phyloP scores from a whole-genome alignment of 257 asterid species.

The Echites panduratus region DNA sequence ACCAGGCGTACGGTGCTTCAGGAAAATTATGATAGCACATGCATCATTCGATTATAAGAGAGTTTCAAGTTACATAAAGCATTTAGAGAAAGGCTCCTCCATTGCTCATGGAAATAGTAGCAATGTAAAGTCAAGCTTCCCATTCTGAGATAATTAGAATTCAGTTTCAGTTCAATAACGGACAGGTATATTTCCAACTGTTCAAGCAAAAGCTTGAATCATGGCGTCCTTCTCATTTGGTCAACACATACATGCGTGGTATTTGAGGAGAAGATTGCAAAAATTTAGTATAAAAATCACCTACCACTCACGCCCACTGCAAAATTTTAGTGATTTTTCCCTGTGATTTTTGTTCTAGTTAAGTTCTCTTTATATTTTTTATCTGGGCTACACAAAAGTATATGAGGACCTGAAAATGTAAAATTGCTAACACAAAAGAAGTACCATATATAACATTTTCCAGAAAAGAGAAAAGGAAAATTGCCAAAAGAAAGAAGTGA shows the following conservation, averaged over 20 bases:
- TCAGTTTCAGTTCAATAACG: not conserved
- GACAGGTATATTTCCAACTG: not conserved
- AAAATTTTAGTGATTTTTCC: too few species aligned
- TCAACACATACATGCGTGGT: too few species aligned
- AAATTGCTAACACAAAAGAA: not conserved
- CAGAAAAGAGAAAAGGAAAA: too few species aligned
- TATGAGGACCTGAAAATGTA: not conserved
- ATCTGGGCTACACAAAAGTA: not conserved
- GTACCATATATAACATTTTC: not conserved
- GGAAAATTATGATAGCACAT: not conserved
- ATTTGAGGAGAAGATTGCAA: not conserved
- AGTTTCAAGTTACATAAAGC: not conserved
- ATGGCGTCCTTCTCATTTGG: too few species aligned
- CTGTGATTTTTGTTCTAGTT: not conserved
- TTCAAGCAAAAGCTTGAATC: too few species aligned
- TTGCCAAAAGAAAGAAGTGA: not conserved
- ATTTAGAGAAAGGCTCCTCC: not conserved
- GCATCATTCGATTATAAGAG: not conserved
- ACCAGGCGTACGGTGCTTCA: not conserved
- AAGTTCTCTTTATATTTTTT: not conserved
- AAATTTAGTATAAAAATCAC: too few species aligned
- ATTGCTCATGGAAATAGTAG: not conserved
- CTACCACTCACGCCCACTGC: too few species aligned
- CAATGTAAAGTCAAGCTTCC: not conserved
- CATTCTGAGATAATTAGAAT: not conserved